Evolutionary conservation across 2,329 filamentous ascomycete genomes (phyloP).

Genomic region (Ceratocystis destructans): DNA sequence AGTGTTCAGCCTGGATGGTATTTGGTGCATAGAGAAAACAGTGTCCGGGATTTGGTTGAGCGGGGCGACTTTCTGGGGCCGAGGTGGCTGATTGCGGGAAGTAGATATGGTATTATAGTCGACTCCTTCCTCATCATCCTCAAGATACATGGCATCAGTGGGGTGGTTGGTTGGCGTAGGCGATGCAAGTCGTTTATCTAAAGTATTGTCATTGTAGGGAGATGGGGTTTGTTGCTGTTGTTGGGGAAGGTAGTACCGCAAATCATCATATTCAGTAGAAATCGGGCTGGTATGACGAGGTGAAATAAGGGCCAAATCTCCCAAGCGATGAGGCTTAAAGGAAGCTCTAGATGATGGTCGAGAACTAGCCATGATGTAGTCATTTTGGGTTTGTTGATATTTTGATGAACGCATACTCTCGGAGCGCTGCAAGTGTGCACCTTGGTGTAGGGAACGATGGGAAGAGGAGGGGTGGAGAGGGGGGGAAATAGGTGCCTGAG

Average conservation of each 20-base stretch:
- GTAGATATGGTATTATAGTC: constrained; percentile 2
- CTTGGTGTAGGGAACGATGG: not conserved
- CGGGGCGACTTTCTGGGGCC: not conserved
- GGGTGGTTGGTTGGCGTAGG: not conserved
- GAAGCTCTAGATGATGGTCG: not conserved
- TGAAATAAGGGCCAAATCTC: not conserved
- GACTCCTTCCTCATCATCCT: constrained; percentile 5
- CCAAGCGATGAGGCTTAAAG: not conserved
- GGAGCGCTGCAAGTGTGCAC: not conserved
- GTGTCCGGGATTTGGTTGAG: not conserved
- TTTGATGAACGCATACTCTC: not conserved
- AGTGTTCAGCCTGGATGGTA: not conserved
- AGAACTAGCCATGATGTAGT: not conserved
- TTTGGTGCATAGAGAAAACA: constrained; percentile 1
- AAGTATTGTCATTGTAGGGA: not conserved
- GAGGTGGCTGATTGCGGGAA: not conserved
- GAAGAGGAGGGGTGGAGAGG: constrained; percentile 1
- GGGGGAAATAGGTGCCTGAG: constrained; percentile 13
- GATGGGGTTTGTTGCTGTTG: not conserved
- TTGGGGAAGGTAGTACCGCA: not conserved
- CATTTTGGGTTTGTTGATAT: not conserved
- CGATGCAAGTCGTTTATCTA: not conserved
- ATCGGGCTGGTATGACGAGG: not conserved
- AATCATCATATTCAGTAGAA: not conserved
- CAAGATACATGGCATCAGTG: constrained; percentile 5